Evolutionary conservation across 495 filamentous ascomycete genomes (phyloP).

Genomic region (Xylaria sp.): DNA sequence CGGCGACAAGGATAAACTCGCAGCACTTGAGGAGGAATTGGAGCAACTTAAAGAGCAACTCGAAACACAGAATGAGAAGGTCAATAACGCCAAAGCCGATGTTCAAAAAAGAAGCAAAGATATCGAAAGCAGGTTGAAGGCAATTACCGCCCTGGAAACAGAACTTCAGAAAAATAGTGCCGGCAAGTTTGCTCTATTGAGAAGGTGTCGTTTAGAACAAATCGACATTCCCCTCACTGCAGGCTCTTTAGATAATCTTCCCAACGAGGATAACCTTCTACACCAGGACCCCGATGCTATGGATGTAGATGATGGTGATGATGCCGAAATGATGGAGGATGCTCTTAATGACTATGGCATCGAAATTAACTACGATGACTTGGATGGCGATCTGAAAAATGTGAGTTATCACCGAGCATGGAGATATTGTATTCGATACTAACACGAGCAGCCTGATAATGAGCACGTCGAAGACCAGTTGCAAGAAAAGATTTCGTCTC

Average conservation of each 20-base stretch:
- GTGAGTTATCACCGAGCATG: constrained; percentile 51
- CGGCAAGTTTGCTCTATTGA: constrained; percentile 80
- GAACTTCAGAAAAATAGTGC: constrained; percentile 84
- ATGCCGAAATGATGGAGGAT: constrained; percentile 60
- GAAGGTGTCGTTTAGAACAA: constrained; percentile 92
- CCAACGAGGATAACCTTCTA: constrained; percentile 79
- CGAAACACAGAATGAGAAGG: constrained; percentile 72
- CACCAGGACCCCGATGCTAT: constrained; percentile 79
- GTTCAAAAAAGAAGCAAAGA: constrained; percentile 83
- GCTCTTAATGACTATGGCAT: constrained; percentile 87
- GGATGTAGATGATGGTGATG: constrained; percentile 81
- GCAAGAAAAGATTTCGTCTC: constrained; percentile 73
- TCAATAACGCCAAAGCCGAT: constrained; percentile 81
- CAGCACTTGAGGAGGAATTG: constrained; percentile 73
- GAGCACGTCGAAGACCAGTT: constrained; percentile 79
- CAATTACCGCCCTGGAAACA: constrained; percentile 77
- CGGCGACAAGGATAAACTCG: constrained; percentile 75
- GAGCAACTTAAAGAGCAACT: constrained; percentile 70
- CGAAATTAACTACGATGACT: constrained; percentile 83
- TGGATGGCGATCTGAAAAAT: constrained; percentile 85
- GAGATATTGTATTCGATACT: constrained; percentile 15
- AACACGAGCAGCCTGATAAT: constrained; percentile 63
- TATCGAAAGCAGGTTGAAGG: constrained; percentile 79
- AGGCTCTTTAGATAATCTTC: constrained; percentile 85
- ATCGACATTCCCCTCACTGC: constrained; percentile 82